Evolutionary conservation across 129 eudicot species (phyloP).

Genomic region (Arctium lappa): DNA sequence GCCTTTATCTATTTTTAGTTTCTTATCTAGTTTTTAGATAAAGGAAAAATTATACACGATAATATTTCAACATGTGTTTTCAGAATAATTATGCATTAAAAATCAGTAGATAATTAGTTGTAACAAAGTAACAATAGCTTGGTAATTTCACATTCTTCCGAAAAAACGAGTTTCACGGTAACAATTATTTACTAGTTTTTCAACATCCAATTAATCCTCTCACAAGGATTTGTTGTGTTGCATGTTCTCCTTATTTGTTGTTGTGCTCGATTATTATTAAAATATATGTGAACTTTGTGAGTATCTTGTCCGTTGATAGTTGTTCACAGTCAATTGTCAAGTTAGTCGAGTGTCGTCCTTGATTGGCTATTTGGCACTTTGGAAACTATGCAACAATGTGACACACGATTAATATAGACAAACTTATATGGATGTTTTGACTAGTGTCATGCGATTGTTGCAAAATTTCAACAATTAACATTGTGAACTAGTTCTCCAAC

Average conservation of each 20-base stretch:
- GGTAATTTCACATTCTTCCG: no score
- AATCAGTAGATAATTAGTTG: not conserved
- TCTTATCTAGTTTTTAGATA: not conserved
- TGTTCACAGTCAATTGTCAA: no score
- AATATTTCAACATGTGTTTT: no score
- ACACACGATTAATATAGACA: no score
- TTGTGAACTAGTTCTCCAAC: not conserved
- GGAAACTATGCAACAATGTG: no score
- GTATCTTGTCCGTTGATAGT: no score
- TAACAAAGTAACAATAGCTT: not conserved
- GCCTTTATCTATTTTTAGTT: not conserved
- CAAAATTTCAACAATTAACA: not conserved
- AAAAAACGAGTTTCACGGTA: not conserved
- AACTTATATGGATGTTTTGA: not conserved
- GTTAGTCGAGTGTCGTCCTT: not conserved
- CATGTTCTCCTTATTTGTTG: not conserved
- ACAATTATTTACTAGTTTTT: not conserved
- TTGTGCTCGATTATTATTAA: not conserved
- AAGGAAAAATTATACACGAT: not conserved
- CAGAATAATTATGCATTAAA: no score
- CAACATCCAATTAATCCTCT: not conserved
- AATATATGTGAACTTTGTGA: no score
- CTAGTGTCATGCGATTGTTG: not conserved
- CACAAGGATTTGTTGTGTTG: not conserved
- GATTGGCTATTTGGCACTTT: not conserved